Base-by-base conservation (phyloP, 1,284 basidiomycete genomes). In the Schizophyllum commune region DNA sequence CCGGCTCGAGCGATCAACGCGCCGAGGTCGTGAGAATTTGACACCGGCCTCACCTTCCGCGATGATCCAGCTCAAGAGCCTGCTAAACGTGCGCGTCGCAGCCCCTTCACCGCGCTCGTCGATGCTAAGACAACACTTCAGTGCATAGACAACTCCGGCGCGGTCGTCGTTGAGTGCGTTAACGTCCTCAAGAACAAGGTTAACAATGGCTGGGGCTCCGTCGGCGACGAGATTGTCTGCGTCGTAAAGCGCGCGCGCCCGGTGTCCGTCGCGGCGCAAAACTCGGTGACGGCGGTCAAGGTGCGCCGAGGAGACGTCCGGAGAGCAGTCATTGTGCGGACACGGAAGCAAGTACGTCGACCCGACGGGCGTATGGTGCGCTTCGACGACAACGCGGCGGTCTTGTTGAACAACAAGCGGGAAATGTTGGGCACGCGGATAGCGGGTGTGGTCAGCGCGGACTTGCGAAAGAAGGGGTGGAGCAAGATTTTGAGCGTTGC, bases 111-210 rank as follows among this genome's bases (percentile, higher is more conserved):
- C 9, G 20, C 20, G 8, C n/a, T 51, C 21, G 54, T 56, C 56
- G 58, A 39, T 51, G 33, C n/a, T 21, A 33, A 59, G 57, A 39
- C 27, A 65, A 56, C 17, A 17, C 22, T 54, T 9, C 69, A 95
- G 91, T 89, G 96, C 68, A 97, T 98, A 73, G 96, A 98, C 83
- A 99, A 99, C 78, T 96, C 96, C n/a, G 96, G 96, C 61, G 96
- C 93, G 1, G 81, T 98, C 65, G 79, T 97, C 62, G 91, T 96
- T 52, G 96, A 98, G 79, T 97, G 96, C 70, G 94, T 99, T 74
- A 98, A 99, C 73, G 88, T 99, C 21, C 82, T 98, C 63, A 97
- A 98, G 76, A 89, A 93, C 75, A 98, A 98, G 77, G 92, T 93
- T 78, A 83, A 94, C 84, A 83, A 92, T 77, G 84, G 97, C 71